Evolutionary conservation across 768 basidiomycete species (phyloP), one percentile per base, ranked within the genome.

Genomic region (Russula dissimulans): DNA sequence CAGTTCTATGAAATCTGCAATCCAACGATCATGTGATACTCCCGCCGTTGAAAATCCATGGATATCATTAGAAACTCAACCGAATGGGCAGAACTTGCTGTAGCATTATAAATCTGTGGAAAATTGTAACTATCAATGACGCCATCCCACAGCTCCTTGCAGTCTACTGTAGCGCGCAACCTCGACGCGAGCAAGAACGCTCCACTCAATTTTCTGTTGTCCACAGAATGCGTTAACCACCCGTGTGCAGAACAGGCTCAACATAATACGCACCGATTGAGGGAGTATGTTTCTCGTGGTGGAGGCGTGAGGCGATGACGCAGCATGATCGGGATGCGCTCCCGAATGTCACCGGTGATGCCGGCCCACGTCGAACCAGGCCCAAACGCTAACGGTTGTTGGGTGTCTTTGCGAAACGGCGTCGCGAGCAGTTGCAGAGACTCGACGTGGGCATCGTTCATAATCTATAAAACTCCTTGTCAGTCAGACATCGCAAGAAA

Each of bases 281-380:
- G 74, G 71, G 90, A 92, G 71, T 97, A 97, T 1, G 95, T 97
- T 74, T 98, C 95, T 59, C 82, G 76, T 0, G 95, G 95, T 3
- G 95, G 95, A 0, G 95, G 95, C 0, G 92, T 94, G 32, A 97
- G 77, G 50, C 95, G 78, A 68, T 97, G 79, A 66, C 80, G 77
- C 59, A 99, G 78, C 93, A 99, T 98, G 55, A 89, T 76, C 0
- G 95, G 95, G 48, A 99, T 97, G 36, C 81, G 79, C 4, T 77
- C 79, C 29, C 93, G 80, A 54, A 98, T 94, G 59, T 82, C 76
- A 4, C 80, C 76, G 0, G 95, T 94, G 63, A 91, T 87, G 29
- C 78, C 77, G 45, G 81, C 75, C 87, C 88, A 91, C 22, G 57
- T 66, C 7, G 84, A 78, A 18, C 78, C 80, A 8, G 75, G 78